Conservation (phyloP, 73 alveolate species). For the Symbiodinium natans region DNA sequence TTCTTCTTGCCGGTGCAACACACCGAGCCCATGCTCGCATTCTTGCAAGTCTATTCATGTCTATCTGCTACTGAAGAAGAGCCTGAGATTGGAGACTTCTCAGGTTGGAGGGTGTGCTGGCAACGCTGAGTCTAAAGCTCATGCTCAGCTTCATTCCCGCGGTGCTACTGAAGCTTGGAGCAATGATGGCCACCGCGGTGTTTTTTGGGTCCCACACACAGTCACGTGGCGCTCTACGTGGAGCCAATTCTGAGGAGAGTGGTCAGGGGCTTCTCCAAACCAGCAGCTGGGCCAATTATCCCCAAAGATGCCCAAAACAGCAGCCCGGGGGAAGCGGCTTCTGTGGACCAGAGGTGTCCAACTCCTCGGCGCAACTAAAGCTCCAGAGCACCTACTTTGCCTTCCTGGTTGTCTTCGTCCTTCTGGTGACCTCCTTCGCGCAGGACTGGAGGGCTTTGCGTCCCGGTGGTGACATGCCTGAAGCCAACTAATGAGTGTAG, state of each 20-base stretch:
- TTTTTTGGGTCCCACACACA: too few relatives aligned
- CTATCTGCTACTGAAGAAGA: too few relatives aligned
- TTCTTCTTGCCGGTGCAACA: not conserved
- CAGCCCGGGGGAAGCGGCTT: too few relatives aligned
- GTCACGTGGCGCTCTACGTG: too few relatives aligned
- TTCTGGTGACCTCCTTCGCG: conserved; percentile 64
- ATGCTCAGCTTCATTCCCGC: conserved; percentile 74
- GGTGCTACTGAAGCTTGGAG: conserved; percentile 8
- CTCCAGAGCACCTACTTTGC: conserved; percentile 86
- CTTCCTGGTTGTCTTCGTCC: conserved; percentile 65
- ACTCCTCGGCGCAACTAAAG: conserved; percentile 44
- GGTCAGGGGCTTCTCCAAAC: conserved; percentile 16
- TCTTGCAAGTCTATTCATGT: not conserved
- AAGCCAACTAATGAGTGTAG: too few relatives aligned
- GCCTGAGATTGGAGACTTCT: not conserved
- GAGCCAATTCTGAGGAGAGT: not conserved
- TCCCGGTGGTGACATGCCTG: too few relatives aligned
- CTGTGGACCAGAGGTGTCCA: conserved; percentile 61
- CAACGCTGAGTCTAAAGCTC: conserved; percentile 60
- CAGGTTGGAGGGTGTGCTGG: conserved; percentile 77
- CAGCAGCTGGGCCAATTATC: not conserved
- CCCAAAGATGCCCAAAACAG: too few relatives aligned
- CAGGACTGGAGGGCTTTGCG: conserved; percentile 12
- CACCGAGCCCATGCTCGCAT: not conserved
- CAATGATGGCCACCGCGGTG: too few relatives aligned